Evolutionary conservation across 2,329 filamentous ascomycete species (phyloP).

Genomic region (Neopestalotiopsis clavispora): DNA sequence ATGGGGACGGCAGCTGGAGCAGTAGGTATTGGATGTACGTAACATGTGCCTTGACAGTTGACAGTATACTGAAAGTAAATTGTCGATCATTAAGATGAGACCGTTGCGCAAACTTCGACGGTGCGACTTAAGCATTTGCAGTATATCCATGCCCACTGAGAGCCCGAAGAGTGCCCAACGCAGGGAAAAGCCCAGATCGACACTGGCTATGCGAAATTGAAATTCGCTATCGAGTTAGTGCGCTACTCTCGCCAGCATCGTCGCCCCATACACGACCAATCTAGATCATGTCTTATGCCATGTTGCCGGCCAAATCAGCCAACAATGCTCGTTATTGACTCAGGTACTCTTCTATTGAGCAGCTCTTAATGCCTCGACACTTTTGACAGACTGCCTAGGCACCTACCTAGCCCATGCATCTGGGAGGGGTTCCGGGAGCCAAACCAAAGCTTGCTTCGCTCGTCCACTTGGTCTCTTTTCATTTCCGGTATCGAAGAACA

Average conservation of each 20-base stretch:
- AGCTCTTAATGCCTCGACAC: not conserved
- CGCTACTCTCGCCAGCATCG: not conserved
- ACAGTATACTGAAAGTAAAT: not conserved
- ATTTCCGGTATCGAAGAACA: constrained; percentile 10
- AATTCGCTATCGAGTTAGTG: not conserved
- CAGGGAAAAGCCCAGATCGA: not conserved
- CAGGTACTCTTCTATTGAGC: not conserved
- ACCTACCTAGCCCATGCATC: not conserved
- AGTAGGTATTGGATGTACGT: too few species aligned
- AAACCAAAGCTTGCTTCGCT: constrained; percentile 15
- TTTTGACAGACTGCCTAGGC: too few species aligned
- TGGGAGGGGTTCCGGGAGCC: not conserved
- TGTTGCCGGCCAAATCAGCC: not conserved
- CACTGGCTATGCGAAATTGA: not conserved
- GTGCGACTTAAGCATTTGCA: not conserved
- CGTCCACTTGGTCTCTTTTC: constrained; percentile 20
- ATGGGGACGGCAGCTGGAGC: not conserved
- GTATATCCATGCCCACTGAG: not conserved
- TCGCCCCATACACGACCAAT: not conserved
- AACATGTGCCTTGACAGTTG: not conserved
- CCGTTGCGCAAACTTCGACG: not conserved
- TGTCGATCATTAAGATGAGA: constrained; percentile 1
- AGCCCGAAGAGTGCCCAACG: not conserved
- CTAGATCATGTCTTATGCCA: not conserved
- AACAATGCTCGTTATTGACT: not conserved